These are phyloP conservation scores for Dothistroma pini DNA, from an alignment of 2,329 filamentous ascomycete species.

Conservation along the genomic window DNA sequence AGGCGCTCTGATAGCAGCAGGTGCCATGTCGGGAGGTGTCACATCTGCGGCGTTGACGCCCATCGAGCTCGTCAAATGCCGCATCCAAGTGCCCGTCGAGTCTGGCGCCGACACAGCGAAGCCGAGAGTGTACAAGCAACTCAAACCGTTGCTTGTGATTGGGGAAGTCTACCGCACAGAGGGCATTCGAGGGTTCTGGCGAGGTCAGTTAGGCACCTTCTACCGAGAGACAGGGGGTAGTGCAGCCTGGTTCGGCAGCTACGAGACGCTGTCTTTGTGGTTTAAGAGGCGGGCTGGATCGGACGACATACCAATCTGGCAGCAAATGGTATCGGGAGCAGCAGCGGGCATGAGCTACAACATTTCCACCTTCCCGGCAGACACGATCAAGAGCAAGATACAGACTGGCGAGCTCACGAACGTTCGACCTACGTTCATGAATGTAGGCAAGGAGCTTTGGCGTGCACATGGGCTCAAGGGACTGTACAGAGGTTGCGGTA, in stretches of 20 bases:
- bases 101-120: slow-evolving; percentile 26
- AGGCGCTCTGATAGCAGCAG: slow-evolving; percentile 71
- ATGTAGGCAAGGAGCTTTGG: slow-evolving; percentile 73
- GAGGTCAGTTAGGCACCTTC: slow-evolving; percentile 87
- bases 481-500: slow-evolving; percentile 90
- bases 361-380: slow-evolving; percentile 93
- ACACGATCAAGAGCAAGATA: slow-evolving; percentile 96
- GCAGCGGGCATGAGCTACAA: slow-evolving; percentile 92
- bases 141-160: slow-evolving; percentile 64
- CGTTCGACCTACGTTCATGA: slow-evolving; percentile 62
- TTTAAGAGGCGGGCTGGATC: slow-evolving; percentile 50
- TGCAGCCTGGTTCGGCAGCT: slow-evolving; percentile 91
- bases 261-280: slow-evolving; percentile 72
- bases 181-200: slow-evolving; percentile 86
- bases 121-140: slow-evolving; percentile 10
- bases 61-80: slow-evolving; percentile 96
- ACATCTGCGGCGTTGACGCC: slow-evolving; percentile 90
- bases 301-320: slow-evolving; percentile 68
- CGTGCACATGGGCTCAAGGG: slow-evolving; percentile 74
- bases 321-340: slow-evolving; percentile 84
- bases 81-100: slow-evolving; percentile 75
- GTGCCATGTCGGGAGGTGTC: slow-evolving; percentile 81
- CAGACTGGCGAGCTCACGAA: slow-evolving; percentile 67
- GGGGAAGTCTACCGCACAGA: slow-evolving; percentile 76
- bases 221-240: slow-evolving; percentile 91